Base-by-base conservation (phyloP, 2,329 filamentous ascomycete species). In the Fusarium protoensiforme region DNA sequence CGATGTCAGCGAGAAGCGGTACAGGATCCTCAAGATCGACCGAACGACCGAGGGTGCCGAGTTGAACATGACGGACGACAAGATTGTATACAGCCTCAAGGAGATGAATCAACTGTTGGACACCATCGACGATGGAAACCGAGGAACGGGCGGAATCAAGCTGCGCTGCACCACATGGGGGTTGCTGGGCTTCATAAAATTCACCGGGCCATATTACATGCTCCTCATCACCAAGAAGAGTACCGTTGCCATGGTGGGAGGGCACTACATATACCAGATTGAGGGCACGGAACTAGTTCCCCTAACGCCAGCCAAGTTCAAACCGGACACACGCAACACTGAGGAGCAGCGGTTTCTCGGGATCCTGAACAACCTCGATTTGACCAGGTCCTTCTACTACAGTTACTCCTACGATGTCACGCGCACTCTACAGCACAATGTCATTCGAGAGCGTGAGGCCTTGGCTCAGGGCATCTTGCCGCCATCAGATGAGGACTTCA, bases 321-420 rank as follows among this genome's bases (percentile, higher is more conserved):
- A 93, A 80, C 87, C 92, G n/a, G 94, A 98, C 72, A 88, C 92
- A 61, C 86, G 87, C 59, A 96, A 97, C 77, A 90, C 94, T 0
- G 96, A 98, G 80, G 96, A 99, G 83, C 91, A 93, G 41, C 92
- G 96, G 31, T 98, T 97, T 78, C 87, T 98, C 36, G 89, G 90
- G 29, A 98, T 98, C 61, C 87, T 99, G 51, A 95, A 94, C 80
- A 97, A 97, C 75, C 87, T 99, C 35, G 96, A 99, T 81, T 85
- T 99, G 68, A 95, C 93, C 0, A 90, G 93, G 65, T 97, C 94
- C 0, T 99, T 99, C 81, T 99, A 99, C 83, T 99, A 98, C 85
- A 98, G 96, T 84, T 98, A 98, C 81, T 97, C 96, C 0, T 99
- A 99, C 84, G 94, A 99, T 80, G 93, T 98, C 75, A 99, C 96